These are phyloP conservation scores for Globisporangium yorkense DNA, from an alignment of 352 stramenopile species.

Conservation along the genomic window DNA sequence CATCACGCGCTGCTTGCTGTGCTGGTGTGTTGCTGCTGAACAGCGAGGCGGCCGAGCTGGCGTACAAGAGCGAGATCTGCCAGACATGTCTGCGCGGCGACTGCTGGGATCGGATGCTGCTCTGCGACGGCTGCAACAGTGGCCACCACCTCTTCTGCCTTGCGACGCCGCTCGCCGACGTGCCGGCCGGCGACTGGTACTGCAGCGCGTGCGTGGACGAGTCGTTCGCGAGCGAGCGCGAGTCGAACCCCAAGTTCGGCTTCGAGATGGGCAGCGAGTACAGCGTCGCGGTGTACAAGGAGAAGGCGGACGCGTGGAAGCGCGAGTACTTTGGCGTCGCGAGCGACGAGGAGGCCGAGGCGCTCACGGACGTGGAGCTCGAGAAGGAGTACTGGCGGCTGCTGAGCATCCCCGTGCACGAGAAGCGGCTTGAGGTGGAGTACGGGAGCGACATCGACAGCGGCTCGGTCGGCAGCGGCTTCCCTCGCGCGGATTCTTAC, in stretches of 20 bases:
- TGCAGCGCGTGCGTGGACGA: slow-evolving; percentile 65
- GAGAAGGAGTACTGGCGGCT: slow-evolving; percentile 89
- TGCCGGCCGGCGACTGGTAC: slow-evolving; percentile 78
- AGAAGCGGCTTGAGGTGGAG: slow-evolving; percentile 82
- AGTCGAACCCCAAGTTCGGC: slow-evolving; percentile 63
- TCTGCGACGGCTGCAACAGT: slow-evolving; percentile 79
- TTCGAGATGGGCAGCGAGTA: slow-evolving; percentile 84
- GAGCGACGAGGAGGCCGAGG: slow-evolving; percentile 10
- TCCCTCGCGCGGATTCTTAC: slow-evolving; percentile 62
- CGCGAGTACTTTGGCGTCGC: slow-evolving; percentile 62
- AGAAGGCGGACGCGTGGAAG: slow-evolving; percentile 81
- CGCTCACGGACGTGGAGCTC: slow-evolving; percentile 55
- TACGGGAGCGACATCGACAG: slow-evolving; percentile 93
- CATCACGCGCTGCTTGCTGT: neutral
- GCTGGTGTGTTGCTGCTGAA: neutral
- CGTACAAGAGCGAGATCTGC: slow-evolving; percentile 77
- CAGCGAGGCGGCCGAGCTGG: slow-evolving; percentile 57
- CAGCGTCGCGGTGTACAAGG: slow-evolving; percentile 74
- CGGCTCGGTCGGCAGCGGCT: slow-evolving; percentile 77
- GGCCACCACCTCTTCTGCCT: slow-evolving; percentile 83
- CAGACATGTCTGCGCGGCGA: slow-evolving; percentile 80
- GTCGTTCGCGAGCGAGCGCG: slow-evolving; percentile 27
- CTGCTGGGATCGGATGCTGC: slow-evolving; percentile 72
- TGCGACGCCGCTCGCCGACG: slow-evolving; percentile 37
- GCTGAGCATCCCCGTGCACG: slow-evolving; percentile 65